Evolutionary conservation across 2,329 filamentous ascomycete species (phyloP), one percentile per base, ranked within the genome.

Genomic region (Colletotrichum sp.): DNA sequence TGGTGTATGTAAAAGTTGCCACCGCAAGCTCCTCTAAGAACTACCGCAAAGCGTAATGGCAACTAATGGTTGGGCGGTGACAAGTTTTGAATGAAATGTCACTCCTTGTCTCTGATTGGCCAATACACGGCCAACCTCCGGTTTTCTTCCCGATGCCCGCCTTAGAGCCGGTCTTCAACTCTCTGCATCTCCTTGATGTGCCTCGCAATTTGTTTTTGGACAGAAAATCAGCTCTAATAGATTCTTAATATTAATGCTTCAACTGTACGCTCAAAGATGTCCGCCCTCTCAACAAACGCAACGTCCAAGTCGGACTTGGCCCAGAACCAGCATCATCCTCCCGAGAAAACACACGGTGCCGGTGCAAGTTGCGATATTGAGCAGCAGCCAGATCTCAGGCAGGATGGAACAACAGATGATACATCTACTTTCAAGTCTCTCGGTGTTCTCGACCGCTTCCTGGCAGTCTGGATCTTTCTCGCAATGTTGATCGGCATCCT

Each of bases 401-500:
- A 30, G 13, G 9, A 21, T 26, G 39, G 21, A 4, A 3, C 34
- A 6, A 24, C 26, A 10, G 36, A 65, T 80, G 82, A 69, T 78
- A 79, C 81, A 55, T 89, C 89, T 0, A 84, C 86, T 0, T 90
- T 91, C 82, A 90, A 89, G 59, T 84, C 88, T 2, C 88, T 94
- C 0, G 89, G 90, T 6, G 86, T 89, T 78, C 87, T 94, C 1
- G 92, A 94, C 79, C 89, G 92, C 3, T 92, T 91, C 78, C 88
- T 94, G 1, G 92, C 91, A 4, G 48, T 94, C 30, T 94, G 94
- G 94, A 96, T 96, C 75, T 87, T 96, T 30, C 88, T 96, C 0
- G 94, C 94, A 61, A 97, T 97, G 92, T 88, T 90, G 2, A 84
- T 95, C 9, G 94, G 95, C 5, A 93, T 97, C 59, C 85, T 96